Conservation (phyloP, 805 yeast species). For the Cyberlindnera mrakii region DNA sequence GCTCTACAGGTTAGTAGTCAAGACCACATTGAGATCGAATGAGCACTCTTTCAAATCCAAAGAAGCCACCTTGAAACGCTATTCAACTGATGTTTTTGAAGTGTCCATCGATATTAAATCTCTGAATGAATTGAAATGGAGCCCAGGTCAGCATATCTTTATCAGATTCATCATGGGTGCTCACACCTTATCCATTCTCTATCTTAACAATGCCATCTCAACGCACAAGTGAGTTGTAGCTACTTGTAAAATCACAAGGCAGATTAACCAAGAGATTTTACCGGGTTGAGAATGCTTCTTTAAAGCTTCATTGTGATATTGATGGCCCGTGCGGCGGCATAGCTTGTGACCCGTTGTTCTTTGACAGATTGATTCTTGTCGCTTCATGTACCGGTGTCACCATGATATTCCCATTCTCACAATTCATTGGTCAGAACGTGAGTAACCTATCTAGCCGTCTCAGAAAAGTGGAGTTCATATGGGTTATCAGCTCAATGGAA, state of each 20-base stretch:
- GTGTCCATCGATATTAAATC: constrained; percentile 25
- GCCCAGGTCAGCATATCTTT: constrained; percentile 51
- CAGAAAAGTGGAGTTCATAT: constrained; percentile 32
- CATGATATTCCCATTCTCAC: constrained; percentile 39
- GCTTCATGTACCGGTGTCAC: constrained; percentile 51
- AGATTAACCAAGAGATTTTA: constrained; percentile 39
- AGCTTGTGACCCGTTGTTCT: constrained; percentile 37
- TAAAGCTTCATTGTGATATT: constrained; percentile 30
- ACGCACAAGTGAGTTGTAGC: constrained; percentile 28
- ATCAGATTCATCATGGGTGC: constrained; percentile 38
- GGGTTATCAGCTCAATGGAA: constrained; percentile 34
- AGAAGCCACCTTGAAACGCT: constrained; percentile 26
- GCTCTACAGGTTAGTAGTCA: constrained; percentile 38
- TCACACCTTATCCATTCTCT: constrained; percentile 49
- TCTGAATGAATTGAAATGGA: constrained; percentile 36
- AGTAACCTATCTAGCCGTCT: constrained; percentile 12
- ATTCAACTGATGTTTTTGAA: constrained; percentile 27
- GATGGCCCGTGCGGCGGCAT: constrained; percentile 60
- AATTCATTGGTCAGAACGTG: constrained; percentile 14
- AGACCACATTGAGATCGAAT: constrained; percentile 41
- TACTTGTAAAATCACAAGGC: constrained; percentile 38
- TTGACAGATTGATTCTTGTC: constrained; percentile 36
- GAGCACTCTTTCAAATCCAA: constrained; percentile 34
- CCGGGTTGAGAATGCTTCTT: constrained; percentile 21
- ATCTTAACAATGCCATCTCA: constrained; percentile 30